Conservation (phyloP, 192 early-diverging fungal species). For the Backusella circina region DNA sequence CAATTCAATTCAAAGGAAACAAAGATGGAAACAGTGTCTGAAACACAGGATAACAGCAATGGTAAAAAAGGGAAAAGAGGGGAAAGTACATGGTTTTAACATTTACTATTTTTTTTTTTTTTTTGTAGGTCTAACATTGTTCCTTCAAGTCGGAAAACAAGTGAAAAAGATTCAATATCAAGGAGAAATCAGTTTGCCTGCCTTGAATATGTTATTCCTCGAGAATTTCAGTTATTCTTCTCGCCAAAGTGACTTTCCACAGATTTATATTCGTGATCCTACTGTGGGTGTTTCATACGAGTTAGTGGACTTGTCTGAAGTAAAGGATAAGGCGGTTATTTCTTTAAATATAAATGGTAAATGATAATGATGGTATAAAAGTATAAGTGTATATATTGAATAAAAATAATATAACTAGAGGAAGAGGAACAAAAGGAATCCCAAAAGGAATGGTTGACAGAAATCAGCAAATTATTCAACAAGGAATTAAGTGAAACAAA, state of each 20-base stretch:
- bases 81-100: not conserved
- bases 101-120: not conserved
- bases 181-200: slow-evolving; percentile 53
- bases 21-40: not conserved
- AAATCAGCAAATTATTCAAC: not conserved
- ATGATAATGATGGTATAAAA: not conserved
- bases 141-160: slow-evolving; percentile 61
- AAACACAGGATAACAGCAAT: not conserved
- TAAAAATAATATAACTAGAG: not conserved
- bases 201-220: slow-evolving; percentile 68
- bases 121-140: slow-evolving; percentile 31
- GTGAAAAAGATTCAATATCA: slow-evolving; percentile 52
- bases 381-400: too few relatives aligned
- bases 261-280: slow-evolving; percentile 65
- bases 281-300: slow-evolving; percentile 58
- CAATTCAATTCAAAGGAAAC: not conserved
- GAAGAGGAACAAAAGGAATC: slow-evolving; percentile 8
- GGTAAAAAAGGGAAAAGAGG: not conserved
- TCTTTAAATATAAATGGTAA: slow-evolving; percentile 53
- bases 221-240: slow-evolving; percentile 66
- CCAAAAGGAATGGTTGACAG: not conserved
- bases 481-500: slow-evolving; percentile 5
- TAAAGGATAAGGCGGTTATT: slow-evolving; percentile 54
- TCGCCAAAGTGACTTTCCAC: slow-evolving; percentile 60
- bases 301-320: slow-evolving; percentile 60